Evolutionary conservation across 768 basidiomycete species (phyloP), one percentile per base, ranked within the genome.

Genomic region (Rossbeevera mucosa): DNA sequence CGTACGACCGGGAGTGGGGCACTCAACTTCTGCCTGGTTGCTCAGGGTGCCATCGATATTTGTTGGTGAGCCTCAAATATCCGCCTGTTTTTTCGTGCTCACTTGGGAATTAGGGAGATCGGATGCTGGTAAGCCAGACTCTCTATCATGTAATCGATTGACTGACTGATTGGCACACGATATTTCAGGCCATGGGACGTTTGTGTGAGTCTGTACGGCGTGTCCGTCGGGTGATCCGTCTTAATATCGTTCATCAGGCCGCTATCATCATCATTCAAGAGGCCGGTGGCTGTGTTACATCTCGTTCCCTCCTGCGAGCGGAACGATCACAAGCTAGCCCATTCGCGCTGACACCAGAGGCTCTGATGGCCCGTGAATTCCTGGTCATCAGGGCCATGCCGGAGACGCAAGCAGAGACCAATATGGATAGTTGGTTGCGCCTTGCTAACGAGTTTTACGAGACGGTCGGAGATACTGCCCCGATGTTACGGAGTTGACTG

Each of bases 201-300:
- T 36, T 91, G 86, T 57, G 81, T 80, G 53, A 65, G 79, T 70
- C 30, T 33, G 18, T 48, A 5, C 12, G 26, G 48, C 12, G 25
- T 2, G 3, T 54, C 2, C 51, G 4, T 2, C 18, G 5, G 45
- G 4, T 7, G 6, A 29, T 8, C 13, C 1, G 25, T 30, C 30
- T 51, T 5, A 53, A 41, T 18, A 0, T 0, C 2, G 40, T 22
- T 18, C 18, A 8, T 26, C 57, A 82, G 74, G 93, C 95, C 0
- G 95, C 91, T 0, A 84, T 89, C 28, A 83, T 94, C 58, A 92
- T 97, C 59, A 86, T 90, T 2, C 79, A 88, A 60, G 94, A 95
- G 66, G 88, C 94, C 2, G 94, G 95, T 7, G 83, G 87, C 6
- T 70, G 86, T 20, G 82, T 91, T 6, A 85, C 87, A 21, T 83